Percentiles rank a stretch among this genome's conserved stretches.
Evolutionary conservation across 2,329 filamentous ascomycete genomes (phyloP).

Genomic region (Ophiosphaerella narmari): DNA sequence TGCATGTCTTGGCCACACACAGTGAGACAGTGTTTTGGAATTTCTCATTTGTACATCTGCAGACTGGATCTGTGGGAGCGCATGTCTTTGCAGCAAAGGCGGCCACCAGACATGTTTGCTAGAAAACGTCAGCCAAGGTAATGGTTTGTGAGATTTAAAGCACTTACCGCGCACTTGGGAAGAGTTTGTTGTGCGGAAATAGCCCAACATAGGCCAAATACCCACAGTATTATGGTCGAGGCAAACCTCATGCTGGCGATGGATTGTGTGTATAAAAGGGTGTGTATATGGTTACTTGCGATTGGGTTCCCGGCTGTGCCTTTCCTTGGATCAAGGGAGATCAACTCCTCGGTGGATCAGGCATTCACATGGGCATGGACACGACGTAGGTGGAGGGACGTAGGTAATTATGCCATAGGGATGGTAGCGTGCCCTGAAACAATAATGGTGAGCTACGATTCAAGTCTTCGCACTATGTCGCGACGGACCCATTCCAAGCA

Average conservation of each 20-base stretch:
- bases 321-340: neutral
- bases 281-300: neutral
- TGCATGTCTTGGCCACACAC: constrained; percentile 25
- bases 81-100: constrained; percentile 23
- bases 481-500: neutral
- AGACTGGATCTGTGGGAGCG: constrained; percentile 21
- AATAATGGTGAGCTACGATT: neutral
- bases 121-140: neutral
- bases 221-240: constrained; percentile 4
- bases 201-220: constrained; percentile 4
- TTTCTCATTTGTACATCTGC: constrained; percentile 26
- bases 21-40: constrained; percentile 25
- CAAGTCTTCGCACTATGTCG: constrained; percentile 2
- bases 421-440: neutral
- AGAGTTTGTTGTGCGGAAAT: constrained; percentile 5
- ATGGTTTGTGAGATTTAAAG: neutral
- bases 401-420: neutral
- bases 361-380: neutral
- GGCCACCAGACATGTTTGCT: constrained; percentile 15
- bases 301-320: neutral
- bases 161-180: constrained; percentile 1
- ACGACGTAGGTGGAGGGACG: neutral
- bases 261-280: neutral
- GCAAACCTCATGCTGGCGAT: constrained; percentile 3
- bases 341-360: constrained; percentile 1